Conservation (phyloP, 2,329 filamentous ascomycete species). For the Stachybotrys chartarum region DNA sequence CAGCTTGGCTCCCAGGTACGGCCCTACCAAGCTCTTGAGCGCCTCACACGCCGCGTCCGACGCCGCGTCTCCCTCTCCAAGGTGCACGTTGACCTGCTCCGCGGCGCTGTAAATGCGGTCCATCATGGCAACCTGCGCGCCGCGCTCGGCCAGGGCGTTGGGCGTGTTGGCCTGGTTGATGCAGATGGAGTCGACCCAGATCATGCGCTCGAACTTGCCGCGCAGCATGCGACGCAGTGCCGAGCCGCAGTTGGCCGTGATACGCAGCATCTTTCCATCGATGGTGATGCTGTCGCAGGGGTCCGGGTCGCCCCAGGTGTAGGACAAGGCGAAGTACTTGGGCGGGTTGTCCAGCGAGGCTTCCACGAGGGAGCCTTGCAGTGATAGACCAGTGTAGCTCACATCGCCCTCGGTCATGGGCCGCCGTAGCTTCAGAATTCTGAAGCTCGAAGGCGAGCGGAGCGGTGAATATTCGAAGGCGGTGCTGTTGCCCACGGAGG, state of each 20-base stretch:
- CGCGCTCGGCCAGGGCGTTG: neutral
- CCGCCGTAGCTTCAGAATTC: neutral
- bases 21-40: neutral
- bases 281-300: neutral
- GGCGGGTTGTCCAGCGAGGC: neutral
- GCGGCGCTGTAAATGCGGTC: neutral
- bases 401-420: neutral
- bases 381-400: neutral
- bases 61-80: neutral
- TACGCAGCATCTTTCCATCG: neutral
- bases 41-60: neutral
- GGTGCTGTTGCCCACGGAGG: neutral
- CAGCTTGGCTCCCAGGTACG: neutral
- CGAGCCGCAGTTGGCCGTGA: neutral
- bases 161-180: constrained; percentile 1
- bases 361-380: neutral
- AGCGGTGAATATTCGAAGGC: neutral
- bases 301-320: neutral
- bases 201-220: neutral
- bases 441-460: neutral
- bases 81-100: constrained; percentile 1
- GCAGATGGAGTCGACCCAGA: constrained; percentile 2
- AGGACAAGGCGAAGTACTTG: neutral
- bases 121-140: neutral
- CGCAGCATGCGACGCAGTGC: constrained; percentile 1